Percentiles rank a stretch among this genome's conserved stretches.
Evolutionary conservation across 257 asterid species (phyloP).

Genomic region (Solanum appendiculatum): DNA sequence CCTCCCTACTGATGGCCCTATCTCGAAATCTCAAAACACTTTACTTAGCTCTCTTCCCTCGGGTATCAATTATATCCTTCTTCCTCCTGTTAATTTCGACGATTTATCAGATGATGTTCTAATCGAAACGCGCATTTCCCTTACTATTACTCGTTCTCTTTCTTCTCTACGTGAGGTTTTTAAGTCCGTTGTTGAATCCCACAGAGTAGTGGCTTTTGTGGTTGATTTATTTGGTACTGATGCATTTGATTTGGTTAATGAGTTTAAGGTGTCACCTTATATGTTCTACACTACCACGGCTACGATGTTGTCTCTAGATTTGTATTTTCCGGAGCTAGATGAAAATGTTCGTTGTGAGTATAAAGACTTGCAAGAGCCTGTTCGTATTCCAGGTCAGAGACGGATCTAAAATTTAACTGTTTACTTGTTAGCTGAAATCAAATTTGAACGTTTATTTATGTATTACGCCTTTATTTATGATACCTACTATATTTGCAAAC

Average conservation of each 20-base stretch:
- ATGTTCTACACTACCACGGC: constrained; percentile 10
- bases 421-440: no score
- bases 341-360: neutral
- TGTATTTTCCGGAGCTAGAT: constrained; percentile 10
- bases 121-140: constrained; percentile 15
- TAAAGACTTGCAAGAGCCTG: neutral
- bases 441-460: no score
- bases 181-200: neutral
- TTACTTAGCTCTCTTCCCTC: constrained; percentile 42
- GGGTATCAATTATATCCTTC: constrained; percentile 21
- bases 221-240: constrained; percentile 12
- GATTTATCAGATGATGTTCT: constrained; percentile 28
- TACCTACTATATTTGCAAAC: no score
- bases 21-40: constrained; percentile 27
- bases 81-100: constrained; percentile 40
- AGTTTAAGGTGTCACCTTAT: constrained; percentile 1
- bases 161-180: neutral
- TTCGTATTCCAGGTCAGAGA: neutral
- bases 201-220: constrained; percentile 3
- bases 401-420: neutral
- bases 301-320: neutral
- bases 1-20: constrained; percentile 46
- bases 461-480: no score
- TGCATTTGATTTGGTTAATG: constrained; percentile 15
- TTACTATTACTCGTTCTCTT: neutral